Percentiles rank a stretch among this genome's conserved stretches.
Conservation (phyloP, 2,329 filamentous ascomycete species). For the Neonectria neomacrospora region DNA sequence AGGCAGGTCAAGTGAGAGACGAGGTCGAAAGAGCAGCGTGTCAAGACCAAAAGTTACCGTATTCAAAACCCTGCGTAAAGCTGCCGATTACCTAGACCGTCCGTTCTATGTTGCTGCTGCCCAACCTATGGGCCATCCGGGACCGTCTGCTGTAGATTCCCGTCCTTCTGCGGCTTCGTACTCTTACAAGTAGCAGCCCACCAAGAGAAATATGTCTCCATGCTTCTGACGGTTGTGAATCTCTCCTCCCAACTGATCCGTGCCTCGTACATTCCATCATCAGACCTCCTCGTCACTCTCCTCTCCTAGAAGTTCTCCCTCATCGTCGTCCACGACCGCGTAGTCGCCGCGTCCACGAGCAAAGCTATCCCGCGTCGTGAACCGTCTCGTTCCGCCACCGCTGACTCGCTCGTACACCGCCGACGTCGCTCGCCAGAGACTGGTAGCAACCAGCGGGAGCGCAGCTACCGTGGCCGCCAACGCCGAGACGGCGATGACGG, state of each 20-base stretch:
- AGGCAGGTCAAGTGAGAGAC: neutral
- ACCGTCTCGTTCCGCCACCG: conserved; percentile 72
- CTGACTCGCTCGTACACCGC: conserved; percentile 63
- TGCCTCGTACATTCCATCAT: conserved; percentile 37
- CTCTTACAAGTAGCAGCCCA: neutral
- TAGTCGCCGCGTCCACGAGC: conserved; percentile 89
- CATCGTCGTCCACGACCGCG: conserved; percentile 87
- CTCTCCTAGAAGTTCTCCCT: conserved; percentile 92
- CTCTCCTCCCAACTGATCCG: conserved; percentile 14
- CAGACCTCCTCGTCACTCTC: conserved; percentile 89
- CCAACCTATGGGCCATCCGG: conserved; percentile 8
- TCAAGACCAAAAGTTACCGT: neutral
- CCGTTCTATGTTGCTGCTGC: conserved; percentile 18
- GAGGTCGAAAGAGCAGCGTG: neutral
- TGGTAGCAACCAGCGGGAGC: conserved; percentile 76
- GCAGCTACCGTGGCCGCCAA: conserved; percentile 68
- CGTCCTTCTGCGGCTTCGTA: neutral
- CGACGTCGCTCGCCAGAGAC: conserved; percentile 74
- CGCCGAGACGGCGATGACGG: conserved; percentile 78
- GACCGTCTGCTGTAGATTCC: conserved; percentile 3
- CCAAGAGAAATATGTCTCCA: conserved; percentile 5
- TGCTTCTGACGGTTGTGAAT: neutral
- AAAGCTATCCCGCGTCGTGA: conserved; percentile 90
- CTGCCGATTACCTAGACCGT: conserved; percentile 14
- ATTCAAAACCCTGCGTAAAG: conserved; percentile 14